phyloP scores from a whole-genome alignment of 202 grass and related monocot genomes.

The Setaria italica region DNA sequence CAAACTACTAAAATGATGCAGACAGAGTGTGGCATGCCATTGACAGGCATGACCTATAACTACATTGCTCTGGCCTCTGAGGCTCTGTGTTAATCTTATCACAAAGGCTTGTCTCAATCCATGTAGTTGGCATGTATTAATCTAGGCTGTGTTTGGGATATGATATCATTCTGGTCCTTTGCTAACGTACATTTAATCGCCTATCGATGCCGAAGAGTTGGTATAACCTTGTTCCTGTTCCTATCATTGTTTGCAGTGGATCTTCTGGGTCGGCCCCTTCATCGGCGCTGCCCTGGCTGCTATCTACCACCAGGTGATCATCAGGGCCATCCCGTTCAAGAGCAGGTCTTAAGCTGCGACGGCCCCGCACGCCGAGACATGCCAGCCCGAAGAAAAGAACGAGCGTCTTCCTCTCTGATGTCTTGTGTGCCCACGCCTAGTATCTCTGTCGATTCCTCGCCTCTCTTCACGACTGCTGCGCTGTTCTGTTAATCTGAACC shows the following conservation, averaged over 20 bases:
- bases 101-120: not conserved
- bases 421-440: slow-evolving; percentile 35
- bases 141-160: not conserved
- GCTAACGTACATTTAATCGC: too few relatives aligned
- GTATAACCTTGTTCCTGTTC: not conserved
- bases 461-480: slow-evolving; percentile 19
- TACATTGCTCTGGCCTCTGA: not conserved
- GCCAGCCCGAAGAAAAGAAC: slow-evolving; percentile 22
- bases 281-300: slow-evolving; percentile 86
- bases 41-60: not conserved
- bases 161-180: not conserved
- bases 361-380: not conserved
- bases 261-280: slow-evolving; percentile 98
- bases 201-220: not conserved
- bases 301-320: slow-evolving; percentile 96
- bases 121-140: slow-evolving; percentile 21
- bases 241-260: slow-evolving; percentile 69
- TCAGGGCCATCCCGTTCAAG: slow-evolving; percentile 98
- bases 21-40: not conserved
- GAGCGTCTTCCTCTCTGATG: slow-evolving; percentile 38
- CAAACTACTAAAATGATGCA: slow-evolving; percentile 15
- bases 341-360: slow-evolving; percentile 63
- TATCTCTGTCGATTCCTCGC: slow-evolving; percentile 20
- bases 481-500: slow-evolving; percentile 38
- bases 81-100: slow-evolving; percentile 1